Evolutionary conservation across 495 filamentous ascomycete genomes (phyloP), one percentile per base, ranked within the genome.

Genomic region (Echria macrotheca): DNA sequence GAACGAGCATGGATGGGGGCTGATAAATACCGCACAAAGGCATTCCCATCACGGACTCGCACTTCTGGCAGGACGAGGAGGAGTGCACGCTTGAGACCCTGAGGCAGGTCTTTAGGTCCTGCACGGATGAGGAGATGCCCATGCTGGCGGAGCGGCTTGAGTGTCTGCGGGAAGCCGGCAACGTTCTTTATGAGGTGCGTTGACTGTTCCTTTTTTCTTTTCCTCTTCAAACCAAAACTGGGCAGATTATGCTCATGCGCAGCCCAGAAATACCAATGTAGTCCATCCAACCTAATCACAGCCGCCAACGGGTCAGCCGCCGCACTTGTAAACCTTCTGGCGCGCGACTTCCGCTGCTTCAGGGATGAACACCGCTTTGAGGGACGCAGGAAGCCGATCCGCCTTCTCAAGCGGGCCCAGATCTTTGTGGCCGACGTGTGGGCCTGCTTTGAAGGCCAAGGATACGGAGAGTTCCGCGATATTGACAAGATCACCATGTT

Each of bases 401-500:
- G 87, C 15, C 75, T 99, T 52, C 81, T 91, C 60, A 97, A 97
- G 65, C 82, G 93, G 7, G 90, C 93, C 2, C 93, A 99, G 71
- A 97, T 97, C 46, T 76, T 96, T 11, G 88, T 94, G 14, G 94
- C 94, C 33, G 93, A 99, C 59, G 60, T 96, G 3, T 97, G 91
- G 91, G 91, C 91, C 9, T 91, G 88, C 50, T 96, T 96, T 58
- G 79, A 93, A 39, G 89, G 87, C 25, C 73, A 85, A 52, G 68
- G 76, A 18, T 90, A 82, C 53, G 93, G 93, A 11, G 67, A 75
- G n/a, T 99, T 99, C 59, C 58, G 82, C 22, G 94, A 99, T 57
- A 95, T 99, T 44, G 81, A 89, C 60, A 86, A 87, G 55, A 85
- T 99, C 60, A 99, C 94, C 51, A 96, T 96, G 87, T 99, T 97